Evolutionary conservation across 139 green algal species (phyloP), one percentile per base, ranked within the genome.

Genomic region (Eudorina sp.): DNA sequence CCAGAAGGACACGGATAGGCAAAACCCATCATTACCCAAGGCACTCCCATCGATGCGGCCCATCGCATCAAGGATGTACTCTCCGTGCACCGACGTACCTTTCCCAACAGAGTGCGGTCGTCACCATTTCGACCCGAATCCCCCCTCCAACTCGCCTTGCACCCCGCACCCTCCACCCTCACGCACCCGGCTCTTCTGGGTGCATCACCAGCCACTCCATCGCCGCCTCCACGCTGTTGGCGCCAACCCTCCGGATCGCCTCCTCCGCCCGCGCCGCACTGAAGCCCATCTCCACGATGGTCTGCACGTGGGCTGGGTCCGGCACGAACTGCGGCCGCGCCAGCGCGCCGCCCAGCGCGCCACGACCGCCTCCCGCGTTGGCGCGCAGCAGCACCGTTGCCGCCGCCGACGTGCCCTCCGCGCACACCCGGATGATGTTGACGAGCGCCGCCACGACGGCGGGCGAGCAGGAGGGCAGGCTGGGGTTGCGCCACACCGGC

Each of bases 171-270:
- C n/a, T n/a, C n/a, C n/a, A n/a, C n/a, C n/a, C n/a, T n/a, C 29
- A 55, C 80, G 29, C 31, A 77, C 80, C 41, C 46, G 60, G 79
- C 79, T 96, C 94, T 68, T 97, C 93, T 23, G 95, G 95, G 83
- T 99, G 95, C 51, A 73, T 94, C n/a, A 98, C 90, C 38, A 99
- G 92, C 96, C 97, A 99, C 91, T 99, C 97, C 89, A 98, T 97
- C 11, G 97, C 97, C 53, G 98, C 85, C 91, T 99, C 97, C 45
- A 99, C 93, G 69, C 91, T 97, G 92, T 96, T 96, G 60, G 90
- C 90, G 4, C 95, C 95, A 41, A 98, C 93, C 21, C 93, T 88
- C 1, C 95, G 89, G 55, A 99, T 90, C 0, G 96, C 97, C 51
- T 96, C 92, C 89, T 97, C 93, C 23, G 95, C 96, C 21, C 93